These are phyloP conservation scores for Aspergillus intermedius DNA, from an alignment of 2,329 filamentous ascomycete species.

Conservation along the genomic window DNA sequence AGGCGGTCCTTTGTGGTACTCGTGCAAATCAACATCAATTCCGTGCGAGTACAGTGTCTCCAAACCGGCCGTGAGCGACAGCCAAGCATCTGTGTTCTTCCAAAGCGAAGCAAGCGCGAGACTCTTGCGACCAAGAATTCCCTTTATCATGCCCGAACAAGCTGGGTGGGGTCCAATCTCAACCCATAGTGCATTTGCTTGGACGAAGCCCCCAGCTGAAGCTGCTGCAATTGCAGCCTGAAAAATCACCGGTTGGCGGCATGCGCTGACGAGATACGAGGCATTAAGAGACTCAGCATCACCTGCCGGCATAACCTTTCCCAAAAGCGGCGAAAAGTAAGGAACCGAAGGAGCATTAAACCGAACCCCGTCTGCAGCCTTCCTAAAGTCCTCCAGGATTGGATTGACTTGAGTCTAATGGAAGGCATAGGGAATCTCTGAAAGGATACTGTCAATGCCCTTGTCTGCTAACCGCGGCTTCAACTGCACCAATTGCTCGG, in stretches of 20 bases:
- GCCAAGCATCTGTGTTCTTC: conserved; percentile 38
- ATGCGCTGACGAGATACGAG: conserved; percentile 36
- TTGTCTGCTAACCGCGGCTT: conserved; percentile 28
- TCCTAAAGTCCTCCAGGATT: conserved; percentile 37
- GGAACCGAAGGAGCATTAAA: conserved; percentile 37
- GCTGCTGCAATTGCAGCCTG: conserved; percentile 36
- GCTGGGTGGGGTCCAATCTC: conserved; percentile 52
- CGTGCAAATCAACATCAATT: conserved; percentile 36
- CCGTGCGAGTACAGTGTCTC: conserved; percentile 32
- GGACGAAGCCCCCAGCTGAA: conserved; percentile 42
- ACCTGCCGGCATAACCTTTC: conserved; percentile 33
- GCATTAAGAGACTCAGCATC: conserved; percentile 28
- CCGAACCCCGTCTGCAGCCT: conserved; percentile 29
- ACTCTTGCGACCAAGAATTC: conserved; percentile 55
- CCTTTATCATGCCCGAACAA: conserved; percentile 40
- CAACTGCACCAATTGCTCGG: conserved; percentile 30
- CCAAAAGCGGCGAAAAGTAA: conserved; percentile 42
- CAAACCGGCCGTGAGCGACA: conserved; percentile 32
- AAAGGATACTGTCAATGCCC: conserved; percentile 35
- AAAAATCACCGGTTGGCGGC: conserved; percentile 43
- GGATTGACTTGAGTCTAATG: conserved; percentile 43
- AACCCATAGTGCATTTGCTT: conserved; percentile 65
- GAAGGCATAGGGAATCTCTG: conserved; percentile 42
- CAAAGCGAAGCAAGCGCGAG: conserved; percentile 42
- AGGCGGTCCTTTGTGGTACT: conserved; percentile 38